Base-by-base conservation (phyloP, 345 rosid species). In the Eutrema yunnanense region DNA sequence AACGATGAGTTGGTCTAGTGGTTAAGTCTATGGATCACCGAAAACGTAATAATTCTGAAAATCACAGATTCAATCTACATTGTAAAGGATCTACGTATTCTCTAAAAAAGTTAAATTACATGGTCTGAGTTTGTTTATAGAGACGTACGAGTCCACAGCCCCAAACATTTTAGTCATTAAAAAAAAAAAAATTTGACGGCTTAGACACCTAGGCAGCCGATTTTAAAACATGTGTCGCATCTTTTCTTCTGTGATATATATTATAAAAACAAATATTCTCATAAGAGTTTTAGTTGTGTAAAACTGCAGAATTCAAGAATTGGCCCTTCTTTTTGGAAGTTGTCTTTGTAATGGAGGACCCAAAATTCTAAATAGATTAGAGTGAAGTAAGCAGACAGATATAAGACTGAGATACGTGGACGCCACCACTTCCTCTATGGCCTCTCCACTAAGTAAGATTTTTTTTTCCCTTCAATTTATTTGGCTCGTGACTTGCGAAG, bases 361-460 rank as follows among this genome's bases (percentile, higher is more conserved):
- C 79, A 62, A 68, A 75, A 62, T 52, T 61, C 50, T 12, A 59
- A 69, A 63, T 66, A 53, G 79, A 76, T 69, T 57, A 42, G 72
- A 78, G 84, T 84, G 92, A 88, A 82, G 67, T 71, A 72, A 75
- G 70, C 71, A 76, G 79, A 76, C 66, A 76, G 40, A 36, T 76
- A 80, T 53, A 65, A 69, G 70, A 64, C 57, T 60, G 12, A 4
- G 67, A 84, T 82, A 80, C 74, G 83, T 85, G 90, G 88, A 85
- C 42, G 55, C 82, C 96, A 89, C 90, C 79, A 75, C 68, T 57
- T 62, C 82, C 71, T 76, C 27, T 76, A 63, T 89, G 88, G 82
- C 61, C 86, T 73, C 71, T 76, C 81, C 90, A 85, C 91, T 84
- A 38, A 38, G 51, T 55, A 30, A 58, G 59, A 73, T 79, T 57